Conservation (phyloP, 2,329 filamentous ascomycete species). For the Purpureocillium lavendulum region DNA sequence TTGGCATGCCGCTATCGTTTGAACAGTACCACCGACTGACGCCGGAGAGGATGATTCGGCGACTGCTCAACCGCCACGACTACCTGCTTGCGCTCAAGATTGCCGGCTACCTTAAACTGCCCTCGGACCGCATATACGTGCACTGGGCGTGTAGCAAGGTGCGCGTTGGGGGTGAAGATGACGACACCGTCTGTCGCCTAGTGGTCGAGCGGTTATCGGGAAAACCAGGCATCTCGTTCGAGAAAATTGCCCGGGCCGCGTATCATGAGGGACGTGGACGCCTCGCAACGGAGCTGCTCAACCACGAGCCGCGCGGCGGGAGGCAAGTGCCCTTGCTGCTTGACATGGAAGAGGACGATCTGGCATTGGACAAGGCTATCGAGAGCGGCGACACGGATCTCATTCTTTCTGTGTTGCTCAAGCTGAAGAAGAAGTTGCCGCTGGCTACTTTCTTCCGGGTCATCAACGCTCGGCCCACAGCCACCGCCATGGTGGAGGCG, state of each 20-base stretch:
- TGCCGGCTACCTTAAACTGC: conserved; percentile 76
- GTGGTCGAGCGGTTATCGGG: conserved; percentile 82
- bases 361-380: conserved; percentile 92
- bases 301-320: conserved; percentile 90
- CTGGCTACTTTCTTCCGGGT: conserved; percentile 87
- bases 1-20: conserved; percentile 84
- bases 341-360: conserved; percentile 90
- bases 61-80: conserved; percentile 81
- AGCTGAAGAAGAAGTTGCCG: conserved; percentile 83
- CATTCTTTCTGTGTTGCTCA: conserved; percentile 78
- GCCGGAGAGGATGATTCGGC: conserved; percentile 76
- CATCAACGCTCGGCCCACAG: conserved; percentile 77
- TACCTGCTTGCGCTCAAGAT: conserved; percentile 86
- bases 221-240: conserved; percentile 90
- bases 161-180: conserved; percentile 72
- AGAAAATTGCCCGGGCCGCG: conserved; percentile 83
- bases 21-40: conserved; percentile 90
- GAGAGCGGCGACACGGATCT: conserved; percentile 93
- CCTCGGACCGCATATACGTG: conserved; percentile 85
- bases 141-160: conserved; percentile 97
- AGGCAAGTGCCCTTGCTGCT: conserved; percentile 90
- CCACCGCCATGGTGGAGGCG: conserved; percentile 82
- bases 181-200: conserved; percentile 76
- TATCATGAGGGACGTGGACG: conserved; percentile 87
- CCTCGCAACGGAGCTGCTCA: conserved; percentile 84